These are phyloP conservation scores for Effrenium voratum DNA, from an alignment of 73 alveolate genomes.

Conservation along the genomic window DNA sequence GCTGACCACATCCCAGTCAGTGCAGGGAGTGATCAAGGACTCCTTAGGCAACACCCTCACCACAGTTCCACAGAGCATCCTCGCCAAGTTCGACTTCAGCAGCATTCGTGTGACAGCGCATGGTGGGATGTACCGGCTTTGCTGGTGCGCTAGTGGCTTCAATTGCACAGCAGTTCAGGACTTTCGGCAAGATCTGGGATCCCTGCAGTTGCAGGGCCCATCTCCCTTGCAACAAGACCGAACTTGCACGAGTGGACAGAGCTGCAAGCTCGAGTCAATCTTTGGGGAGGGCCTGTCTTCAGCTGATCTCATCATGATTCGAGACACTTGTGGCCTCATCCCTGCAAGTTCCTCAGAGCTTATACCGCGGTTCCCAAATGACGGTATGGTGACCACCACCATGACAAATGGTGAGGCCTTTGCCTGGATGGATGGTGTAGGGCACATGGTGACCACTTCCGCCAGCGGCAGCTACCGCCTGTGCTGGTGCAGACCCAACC, in stretches of 20 bases:
- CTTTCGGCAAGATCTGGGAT: conserved; percentile 41
- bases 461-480: conserved; percentile 70
- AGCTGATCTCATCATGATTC: conserved; percentile 29
- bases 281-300: conserved; percentile 5
- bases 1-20: neutral
- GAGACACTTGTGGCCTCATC: conserved; percentile 53
- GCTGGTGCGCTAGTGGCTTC: conserved; percentile 58
- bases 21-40: conserved; percentile 47
- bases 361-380: conserved; percentile 49
- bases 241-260: conserved; percentile 68
- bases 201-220: conserved; percentile 58
- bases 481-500: conserved; percentile 52
- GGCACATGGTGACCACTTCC: neutral
- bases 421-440: conserved; percentile 33
- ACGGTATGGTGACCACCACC: conserved; percentile 46
- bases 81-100: conserved; percentile 51
- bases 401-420: conserved; percentile 53
- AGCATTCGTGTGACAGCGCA: conserved; percentile 23
- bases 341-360: neutral
- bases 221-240: conserved; percentile 69
- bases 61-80: neutral
- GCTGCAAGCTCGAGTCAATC: conserved; percentile 2
- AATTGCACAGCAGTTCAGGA: conserved; percentile 9
- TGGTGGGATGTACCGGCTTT: conserved; percentile 51
- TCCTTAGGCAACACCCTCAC: neutral